phyloP scores from a whole-genome alignment of 768 basidiomycete genomes.

The Rhizopogon sp. region DNA sequence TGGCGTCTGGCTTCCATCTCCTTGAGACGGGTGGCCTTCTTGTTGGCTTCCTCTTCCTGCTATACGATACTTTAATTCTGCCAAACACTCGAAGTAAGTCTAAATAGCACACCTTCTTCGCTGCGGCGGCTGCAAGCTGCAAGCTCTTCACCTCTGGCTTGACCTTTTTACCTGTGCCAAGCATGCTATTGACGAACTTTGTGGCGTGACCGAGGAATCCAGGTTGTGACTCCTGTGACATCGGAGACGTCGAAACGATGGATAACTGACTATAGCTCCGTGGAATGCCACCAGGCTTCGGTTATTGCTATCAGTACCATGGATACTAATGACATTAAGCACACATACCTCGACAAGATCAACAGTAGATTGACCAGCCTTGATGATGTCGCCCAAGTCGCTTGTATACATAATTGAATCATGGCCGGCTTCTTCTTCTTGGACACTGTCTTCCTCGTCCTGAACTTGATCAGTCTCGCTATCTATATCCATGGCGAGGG shows the following conservation, averaged over 20 bases:
- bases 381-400: constrained; percentile 36
- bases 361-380: constrained; percentile 32
- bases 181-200: constrained; percentile 60
- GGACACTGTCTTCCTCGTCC: constrained; percentile 11
- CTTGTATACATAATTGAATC: constrained; percentile 23
- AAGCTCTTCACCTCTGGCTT: constrained; percentile 79
- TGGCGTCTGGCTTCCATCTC: constrained; percentile 84
- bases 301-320: constrained; percentile 5
- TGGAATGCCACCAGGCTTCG: constrained; percentile 12
- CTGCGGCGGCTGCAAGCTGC: constrained; percentile 75
- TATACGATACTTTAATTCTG: constrained; percentile 25
- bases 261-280: constrained; percentile 55
- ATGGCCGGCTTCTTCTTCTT: constrained; percentile 33
- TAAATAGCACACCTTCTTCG: constrained; percentile 70
- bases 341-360: constrained; percentile 39
- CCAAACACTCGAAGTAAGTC: not conserved
- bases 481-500: constrained; percentile 9
- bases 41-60: constrained; percentile 89
- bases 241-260: constrained; percentile 41
- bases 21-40: constrained; percentile 66
- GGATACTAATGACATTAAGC: constrained; percentile 2
- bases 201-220: constrained; percentile 71
- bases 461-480: constrained; percentile 11
- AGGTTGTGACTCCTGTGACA: constrained; percentile 32
- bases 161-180: constrained; percentile 65